Base-by-base conservation (phyloP, 768 basidiomycete species). In the Lanmaoa rubissima region DNA sequence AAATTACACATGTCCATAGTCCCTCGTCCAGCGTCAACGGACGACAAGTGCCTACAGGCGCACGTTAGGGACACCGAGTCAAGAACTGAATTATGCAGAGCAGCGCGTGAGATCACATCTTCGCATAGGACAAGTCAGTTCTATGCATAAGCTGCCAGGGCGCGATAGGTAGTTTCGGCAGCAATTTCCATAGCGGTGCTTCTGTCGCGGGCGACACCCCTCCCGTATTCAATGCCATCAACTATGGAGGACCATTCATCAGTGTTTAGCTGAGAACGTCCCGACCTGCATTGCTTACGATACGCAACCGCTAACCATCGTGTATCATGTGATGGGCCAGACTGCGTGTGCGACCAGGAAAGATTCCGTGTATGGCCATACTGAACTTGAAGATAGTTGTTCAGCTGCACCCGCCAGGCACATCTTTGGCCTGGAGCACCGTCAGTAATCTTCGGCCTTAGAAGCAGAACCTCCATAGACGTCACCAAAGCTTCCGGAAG, bases 321-420 rank as follows among this genome's bases (percentile, higher is more conserved):
- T 24, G 69, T 59, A 6, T 69, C 52, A 31, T 70, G 61, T 32
- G 61, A 51, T 24, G 70, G 59, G 21, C 69, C 69, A 24, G 59
- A 56, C 26, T 59, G 66, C 28, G 58, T 4, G 42, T 46, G 8
- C 8, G 62, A 14, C 69, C 69, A 70, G n/a, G 66, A 45, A 35
- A 72, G 58, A 19, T 53, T 7, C 53, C 50, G 55, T n/a, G 69
- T 66, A 32, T 69, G 71, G 17, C 69, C 69, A 48, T 71, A 71
- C 55, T 69, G 66, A 5, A 59, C 64, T 53, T 70, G 71, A 36
- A 72, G 69, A 35, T 44, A 70, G 62, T 70, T 70, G 51, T 70
- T 70, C 32, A 70, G 44, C 40, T 62, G 54, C 69, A 70, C 59
- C 17, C 69, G 45, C 68, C 68, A 70, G 56, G 70, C 66, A 39